These are phyloP conservation scores for Neofusicoccum kwambonambiense DNA, from an alignment of 2,329 filamentous ascomycete genomes.

Conservation along the genomic window DNA sequence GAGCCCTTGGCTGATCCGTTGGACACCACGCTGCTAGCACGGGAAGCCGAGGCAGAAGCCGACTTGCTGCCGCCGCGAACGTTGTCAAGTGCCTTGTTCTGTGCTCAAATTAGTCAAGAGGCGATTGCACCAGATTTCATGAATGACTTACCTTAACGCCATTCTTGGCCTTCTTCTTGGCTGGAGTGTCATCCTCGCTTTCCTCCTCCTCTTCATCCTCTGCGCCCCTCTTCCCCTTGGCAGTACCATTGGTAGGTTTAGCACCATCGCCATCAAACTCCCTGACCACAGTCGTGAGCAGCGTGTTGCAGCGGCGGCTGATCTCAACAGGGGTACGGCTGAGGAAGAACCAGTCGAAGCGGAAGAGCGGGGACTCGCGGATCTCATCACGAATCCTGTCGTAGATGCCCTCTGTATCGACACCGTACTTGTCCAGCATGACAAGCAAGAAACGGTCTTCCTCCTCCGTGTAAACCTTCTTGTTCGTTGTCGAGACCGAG, in stretches of 20 bases:
- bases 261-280: slow-evolving; percentile 73
- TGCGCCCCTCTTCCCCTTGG: slow-evolving; percentile 70
- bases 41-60: slow-evolving; percentile 73
- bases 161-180: slow-evolving; percentile 92
- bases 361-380: slow-evolving; percentile 87
- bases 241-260: slow-evolving; percentile 59
- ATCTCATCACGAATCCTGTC: slow-evolving; percentile 98
- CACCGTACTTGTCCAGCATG: slow-evolving; percentile 85
- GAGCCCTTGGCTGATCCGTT: slow-evolving; percentile 55
- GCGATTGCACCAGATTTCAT: background rate
- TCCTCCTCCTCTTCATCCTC: slow-evolving; percentile 83
- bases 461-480: slow-evolving; percentile 98
- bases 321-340: slow-evolving; percentile 92
- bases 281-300: slow-evolving; percentile 90
- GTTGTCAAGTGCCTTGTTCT: slow-evolving; percentile 93
- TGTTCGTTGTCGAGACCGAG: slow-evolving; percentile 97
- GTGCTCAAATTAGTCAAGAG: slow-evolving; percentile 25
- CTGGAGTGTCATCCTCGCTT: slow-evolving; percentile 72
- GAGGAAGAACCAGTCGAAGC: slow-evolving; percentile 99
- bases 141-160: slow-evolving; percentile 71
- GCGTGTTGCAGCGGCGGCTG: slow-evolving; percentile 85
- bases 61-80: slow-evolving; percentile 78
- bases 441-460: slow-evolving; percentile 95
- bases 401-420: slow-evolving; percentile 87
- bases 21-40: slow-evolving; percentile 85